phyloP scores from a whole-genome alignment of 768 basidiomycete species.

The Mycena vulgaris region DNA sequence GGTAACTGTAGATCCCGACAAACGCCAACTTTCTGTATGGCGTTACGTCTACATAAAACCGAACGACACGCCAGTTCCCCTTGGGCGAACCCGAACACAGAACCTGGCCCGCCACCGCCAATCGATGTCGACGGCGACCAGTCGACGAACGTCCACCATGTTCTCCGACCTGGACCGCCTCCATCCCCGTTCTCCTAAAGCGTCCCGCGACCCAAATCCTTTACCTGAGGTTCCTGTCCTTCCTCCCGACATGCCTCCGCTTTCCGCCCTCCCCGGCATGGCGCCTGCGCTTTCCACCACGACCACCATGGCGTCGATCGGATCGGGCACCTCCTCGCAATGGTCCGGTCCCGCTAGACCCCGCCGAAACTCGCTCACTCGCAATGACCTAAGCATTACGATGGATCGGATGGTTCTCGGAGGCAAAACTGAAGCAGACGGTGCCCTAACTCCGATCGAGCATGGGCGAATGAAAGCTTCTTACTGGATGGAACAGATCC shows the following conservation, averaged over 20 bases:
- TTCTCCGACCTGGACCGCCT: conserved; percentile 55
- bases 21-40: conserved; percentile 75
- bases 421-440: conserved; percentile 62
- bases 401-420: conserved; percentile 80
- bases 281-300: conserved; percentile 67
- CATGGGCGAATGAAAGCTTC: conserved; percentile 79
- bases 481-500: conserved; percentile 80
- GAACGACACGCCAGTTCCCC: conserved; percentile 65
- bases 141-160: conserved; percentile 57
- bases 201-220: conserved; percentile 52
- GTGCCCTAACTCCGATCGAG: conserved; percentile 59
- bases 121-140: conserved; percentile 53
- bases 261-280: conserved; percentile 68
- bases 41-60: conserved; percentile 78
- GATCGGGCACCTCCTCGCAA: conserved; percentile 52
- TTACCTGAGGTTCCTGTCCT: conserved; percentile 58
- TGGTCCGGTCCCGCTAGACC: conserved; percentile 49
- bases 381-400: conserved; percentile 71
- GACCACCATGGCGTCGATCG: conserved; percentile 67
- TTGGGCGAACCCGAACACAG: conserved; percentile 45
- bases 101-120: conserved; percentile 57
- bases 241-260: conserved; percentile 59
- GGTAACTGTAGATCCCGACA: conserved; percentile 72
- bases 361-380: conserved; percentile 62
- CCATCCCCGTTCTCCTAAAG: conserved; percentile 56